These are phyloP conservation scores for baker's yeast (Saccharomyces cerevisiae) DNA, from an alignment of 805 yeast genomes.

Conservation along the genomic window DNA sequence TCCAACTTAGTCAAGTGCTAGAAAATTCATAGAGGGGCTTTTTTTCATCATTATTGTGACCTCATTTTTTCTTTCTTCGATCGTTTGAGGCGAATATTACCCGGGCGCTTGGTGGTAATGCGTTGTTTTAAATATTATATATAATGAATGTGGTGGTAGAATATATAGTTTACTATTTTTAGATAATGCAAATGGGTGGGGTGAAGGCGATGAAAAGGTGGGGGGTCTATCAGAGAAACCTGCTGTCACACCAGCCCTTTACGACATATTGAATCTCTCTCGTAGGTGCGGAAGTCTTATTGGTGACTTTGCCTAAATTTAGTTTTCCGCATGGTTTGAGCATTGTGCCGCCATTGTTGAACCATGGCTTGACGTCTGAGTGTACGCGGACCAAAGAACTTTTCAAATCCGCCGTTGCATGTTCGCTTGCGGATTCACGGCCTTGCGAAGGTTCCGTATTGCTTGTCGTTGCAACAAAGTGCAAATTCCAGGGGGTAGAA, in stretches of 20 bases:
- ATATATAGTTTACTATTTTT: not conserved
- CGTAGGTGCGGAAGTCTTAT: not conserved
- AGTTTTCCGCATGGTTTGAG: constrained; percentile 27
- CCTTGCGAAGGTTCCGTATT: not conserved
- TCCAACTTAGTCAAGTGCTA: not conserved
- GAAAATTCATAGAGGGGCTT: not conserved
- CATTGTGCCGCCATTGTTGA: constrained; percentile 11
- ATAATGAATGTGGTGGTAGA: not conserved
- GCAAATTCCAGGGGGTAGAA: constrained; percentile 19
- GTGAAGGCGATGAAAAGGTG: not conserved
- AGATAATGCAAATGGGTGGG: not conserved
- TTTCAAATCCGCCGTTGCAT: constrained; percentile 1
- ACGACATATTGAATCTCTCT: constrained; percentile 27
- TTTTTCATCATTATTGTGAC: not conserved
- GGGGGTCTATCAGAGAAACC: constrained; percentile 11
- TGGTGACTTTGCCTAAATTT: constrained; percentile 10
- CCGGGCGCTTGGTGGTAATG: not conserved
- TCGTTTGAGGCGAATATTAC: not conserved
- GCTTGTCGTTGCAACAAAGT: constrained; percentile 9
- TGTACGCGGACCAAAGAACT: constrained; percentile 20
- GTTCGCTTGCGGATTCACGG: not conserved
- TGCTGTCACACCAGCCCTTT: constrained; percentile 29
- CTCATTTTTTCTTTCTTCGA: not conserved
- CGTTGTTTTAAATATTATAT: not conserved
- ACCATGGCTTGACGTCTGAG: constrained; percentile 25